Evolutionary conservation across 768 basidiomycete species (phyloP).

Genomic region (Boletus edulis): DNA sequence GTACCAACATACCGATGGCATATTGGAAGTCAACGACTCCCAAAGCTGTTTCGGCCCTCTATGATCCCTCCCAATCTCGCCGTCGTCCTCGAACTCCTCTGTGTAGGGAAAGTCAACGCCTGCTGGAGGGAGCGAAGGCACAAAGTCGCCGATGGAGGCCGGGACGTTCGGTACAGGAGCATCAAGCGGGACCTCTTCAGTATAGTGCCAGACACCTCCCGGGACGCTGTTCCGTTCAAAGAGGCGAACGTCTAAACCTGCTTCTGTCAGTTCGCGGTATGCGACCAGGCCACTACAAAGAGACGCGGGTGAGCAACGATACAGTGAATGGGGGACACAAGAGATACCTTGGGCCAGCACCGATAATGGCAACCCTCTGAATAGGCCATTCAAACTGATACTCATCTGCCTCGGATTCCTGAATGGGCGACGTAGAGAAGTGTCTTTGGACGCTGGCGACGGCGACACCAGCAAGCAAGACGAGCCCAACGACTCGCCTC

Average conservation of each 20-base stretch:
- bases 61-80: slow-evolving; percentile 3
- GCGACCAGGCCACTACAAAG: slow-evolving; percentile 10
- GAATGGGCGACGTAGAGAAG: background rate
- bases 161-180: slow-evolving; percentile 12
- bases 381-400: slow-evolving; percentile 15
- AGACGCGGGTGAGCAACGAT: background rate
- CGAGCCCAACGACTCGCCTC: background rate
- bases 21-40: slow-evolving; percentile 11
- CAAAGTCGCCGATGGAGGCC: slow-evolving; percentile 1
- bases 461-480: background rate
- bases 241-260: slow-evolving; percentile 13
- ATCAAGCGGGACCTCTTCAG: slow-evolving; percentile 12
- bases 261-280: slow-evolving; percentile 14
- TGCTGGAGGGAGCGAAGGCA: slow-evolving; percentile 8
- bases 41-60: slow-evolving; percentile 12
- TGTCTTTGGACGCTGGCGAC: slow-evolving; percentile 1
- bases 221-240: slow-evolving; percentile 17
- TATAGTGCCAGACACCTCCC: slow-evolving; percentile 15
- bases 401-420: background rate
- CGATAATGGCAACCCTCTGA: slow-evolving; percentile 12
- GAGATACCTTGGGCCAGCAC: slow-evolving; percentile 15
- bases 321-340: background rate
- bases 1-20: slow-evolving; percentile 8
- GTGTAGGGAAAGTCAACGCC: slow-evolving; percentile 9
- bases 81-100: slow-evolving; percentile 8